phyloP scores from a whole-genome alignment of 768 basidiomycete genomes.

The Suillus bovinus region DNA sequence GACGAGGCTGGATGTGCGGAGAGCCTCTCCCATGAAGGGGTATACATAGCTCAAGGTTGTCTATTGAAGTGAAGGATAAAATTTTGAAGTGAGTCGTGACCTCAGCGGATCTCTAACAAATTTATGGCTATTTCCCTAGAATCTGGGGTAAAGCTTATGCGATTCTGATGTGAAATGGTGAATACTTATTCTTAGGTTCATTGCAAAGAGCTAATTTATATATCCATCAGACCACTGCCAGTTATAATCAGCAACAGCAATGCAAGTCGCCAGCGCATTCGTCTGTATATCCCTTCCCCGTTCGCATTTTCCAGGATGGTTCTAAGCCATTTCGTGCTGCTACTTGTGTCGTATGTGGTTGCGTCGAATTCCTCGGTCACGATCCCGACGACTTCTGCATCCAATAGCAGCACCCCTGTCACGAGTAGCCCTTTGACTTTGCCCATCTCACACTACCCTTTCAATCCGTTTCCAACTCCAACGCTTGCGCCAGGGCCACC shows the following conservation, averaged over 20 bases:
- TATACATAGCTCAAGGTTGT: slow-evolving; percentile 1
- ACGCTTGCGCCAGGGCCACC: slow-evolving; percentile 52
- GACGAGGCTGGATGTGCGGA: background rate
- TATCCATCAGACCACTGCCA: background rate
- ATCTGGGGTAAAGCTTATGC: background rate
- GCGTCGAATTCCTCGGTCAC: background rate
- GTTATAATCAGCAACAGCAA: slow-evolving; percentile 8
- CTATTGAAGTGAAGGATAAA: background rate
- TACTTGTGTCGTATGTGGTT: slow-evolving; percentile 9
- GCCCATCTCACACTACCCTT: slow-evolving; percentile 44
- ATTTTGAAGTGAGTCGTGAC: too few relatives aligned
- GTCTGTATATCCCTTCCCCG: slow-evolving; percentile 5
- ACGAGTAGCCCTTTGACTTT: slow-evolving; percentile 27
- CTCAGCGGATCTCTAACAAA: background rate
- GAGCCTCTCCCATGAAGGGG: background rate
- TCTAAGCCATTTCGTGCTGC: slow-evolving; percentile 15
- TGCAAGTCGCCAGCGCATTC: background rate
- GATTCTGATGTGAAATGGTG: background rate
- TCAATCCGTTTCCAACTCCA: slow-evolving; percentile 64
- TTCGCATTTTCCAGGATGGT: slow-evolving; percentile 18
- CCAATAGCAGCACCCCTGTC: slow-evolving; percentile 11
- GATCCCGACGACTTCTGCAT: slow-evolving; percentile 8
- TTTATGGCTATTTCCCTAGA: background rate
- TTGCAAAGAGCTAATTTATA: slow-evolving; percentile 3
- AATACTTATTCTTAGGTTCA: background rate